A percentile compares a stretch with the other conserved stretches of the same genome.
Evolutionary conservation across 768 basidiomycete genomes (phyloP).

Genomic region (Phlebiopsis gigantea): DNA sequence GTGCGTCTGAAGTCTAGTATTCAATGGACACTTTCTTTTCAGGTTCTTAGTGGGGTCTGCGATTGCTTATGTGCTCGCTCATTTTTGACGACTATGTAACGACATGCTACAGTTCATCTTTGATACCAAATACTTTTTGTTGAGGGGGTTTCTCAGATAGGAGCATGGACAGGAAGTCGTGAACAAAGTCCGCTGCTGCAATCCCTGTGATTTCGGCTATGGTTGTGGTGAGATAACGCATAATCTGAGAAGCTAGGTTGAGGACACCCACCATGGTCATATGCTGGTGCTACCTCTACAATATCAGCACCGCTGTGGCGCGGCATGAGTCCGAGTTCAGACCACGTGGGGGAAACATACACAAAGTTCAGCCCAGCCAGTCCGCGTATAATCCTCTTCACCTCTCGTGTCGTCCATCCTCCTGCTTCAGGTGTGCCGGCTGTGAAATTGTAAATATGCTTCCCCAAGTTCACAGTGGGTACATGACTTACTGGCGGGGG

Average conservation of each 20-base stretch:
- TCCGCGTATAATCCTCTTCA: constrained; percentile 77
- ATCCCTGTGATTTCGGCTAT: constrained; percentile 64
- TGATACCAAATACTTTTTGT: constrained; percentile 13
- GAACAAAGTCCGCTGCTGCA: constrained; percentile 62
- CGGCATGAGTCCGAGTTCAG: not conserved
- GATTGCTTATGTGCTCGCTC: not conserved
- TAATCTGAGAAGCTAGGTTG: constrained; percentile 1
- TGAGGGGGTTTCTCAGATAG: constrained; percentile 38
- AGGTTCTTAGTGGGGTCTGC: not conserved
- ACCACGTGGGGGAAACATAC: constrained; percentile 34
- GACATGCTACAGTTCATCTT: constrained; percentile 18
- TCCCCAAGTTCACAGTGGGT: too few relatives aligned
- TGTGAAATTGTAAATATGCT: too few relatives aligned
- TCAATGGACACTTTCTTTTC: not conserved
- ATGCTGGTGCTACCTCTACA: constrained; percentile 71
- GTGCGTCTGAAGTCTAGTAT: not conserved
- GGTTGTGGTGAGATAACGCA: not conserved
- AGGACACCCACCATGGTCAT: constrained; percentile 58
- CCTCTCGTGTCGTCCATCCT: constrained; percentile 80
- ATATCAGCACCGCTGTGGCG: constrained; percentile 53
- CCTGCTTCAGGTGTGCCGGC: constrained; percentile 84
- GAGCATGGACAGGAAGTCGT: constrained; percentile 64
- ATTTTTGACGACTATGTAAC: not conserved
- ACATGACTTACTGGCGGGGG: constrained; percentile 62
- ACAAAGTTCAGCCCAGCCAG: constrained; percentile 76